Conservation (phyloP, 2,329 filamentous ascomycete species). For the Claviceps sp. region DNA sequence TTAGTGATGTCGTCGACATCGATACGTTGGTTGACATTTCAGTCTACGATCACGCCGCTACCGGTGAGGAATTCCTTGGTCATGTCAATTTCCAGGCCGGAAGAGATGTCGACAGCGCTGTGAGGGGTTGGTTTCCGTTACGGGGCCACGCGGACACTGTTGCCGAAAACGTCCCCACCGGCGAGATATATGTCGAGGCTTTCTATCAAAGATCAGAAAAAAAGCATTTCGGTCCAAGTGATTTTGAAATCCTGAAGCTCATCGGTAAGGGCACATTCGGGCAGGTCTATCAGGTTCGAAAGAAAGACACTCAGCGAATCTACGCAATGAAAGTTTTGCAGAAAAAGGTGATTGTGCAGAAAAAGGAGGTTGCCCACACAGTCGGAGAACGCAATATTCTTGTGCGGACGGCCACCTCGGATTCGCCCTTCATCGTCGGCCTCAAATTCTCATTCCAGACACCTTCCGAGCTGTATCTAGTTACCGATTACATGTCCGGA, state of each 20-base stretch:
- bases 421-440: slow-evolving; percentile 95
- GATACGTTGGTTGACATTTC: slow-evolving; percentile 86
- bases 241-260: slow-evolving; percentile 90
- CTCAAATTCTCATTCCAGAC: slow-evolving; percentile 99
- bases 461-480: slow-evolving; percentile 89
- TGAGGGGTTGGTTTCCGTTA: slow-evolving; percentile 77
- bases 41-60: slow-evolving; percentile 71
- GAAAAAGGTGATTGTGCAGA: slow-evolving; percentile 99
- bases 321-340: slow-evolving; percentile 99
- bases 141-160: slow-evolving; percentile 60
- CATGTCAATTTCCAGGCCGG: slow-evolving; percentile 69
- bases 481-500: slow-evolving; percentile 98
- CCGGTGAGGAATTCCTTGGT: slow-evolving; percentile 81
- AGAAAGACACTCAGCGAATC: slow-evolving; percentile 89
- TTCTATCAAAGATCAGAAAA: slow-evolving; percentile 77
- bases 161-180: slow-evolving; percentile 61
- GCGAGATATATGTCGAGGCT: slow-evolving; percentile 80
- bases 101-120: slow-evolving; percentile 51
- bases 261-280: slow-evolving; percentile 98
- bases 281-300: slow-evolving; percentile 95
- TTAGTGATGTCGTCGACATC: slow-evolving; percentile 81
- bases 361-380: slow-evolving; percentile 97
- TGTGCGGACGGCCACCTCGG: slow-evolving; percentile 86
- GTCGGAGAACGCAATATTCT: slow-evolving; percentile 95
- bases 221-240: slow-evolving; percentile 84